Conservation (phyloP, 768 basidiomycete genomes). For the Rhizopogon vinicolor region DNA sequence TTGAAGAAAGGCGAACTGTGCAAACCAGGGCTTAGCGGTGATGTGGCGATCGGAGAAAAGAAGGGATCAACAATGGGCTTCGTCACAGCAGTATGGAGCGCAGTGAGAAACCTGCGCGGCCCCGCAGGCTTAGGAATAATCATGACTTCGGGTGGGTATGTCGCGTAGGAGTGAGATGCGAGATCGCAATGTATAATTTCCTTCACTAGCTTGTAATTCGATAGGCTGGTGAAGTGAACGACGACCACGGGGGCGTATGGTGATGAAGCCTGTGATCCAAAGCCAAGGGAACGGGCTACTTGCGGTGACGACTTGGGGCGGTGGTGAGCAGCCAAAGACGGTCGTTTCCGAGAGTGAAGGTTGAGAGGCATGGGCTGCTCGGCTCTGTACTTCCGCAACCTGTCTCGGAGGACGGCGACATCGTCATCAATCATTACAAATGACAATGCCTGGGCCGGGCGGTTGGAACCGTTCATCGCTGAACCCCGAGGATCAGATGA, state of each 20-base stretch:
- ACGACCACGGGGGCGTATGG: slow-evolving; percentile 39
- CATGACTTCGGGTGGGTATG: slow-evolving; percentile 80
- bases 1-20: slow-evolving; percentile 43
- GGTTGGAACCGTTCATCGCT: slow-evolving; percentile 16
- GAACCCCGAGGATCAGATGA: slow-evolving; percentile 9
- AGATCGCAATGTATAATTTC: slow-evolving; percentile 69
- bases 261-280: slow-evolving; percentile 22
- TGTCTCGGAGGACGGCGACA: slow-evolving; percentile 70
- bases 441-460: slow-evolving; percentile 31
- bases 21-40: slow-evolving; percentile 74
- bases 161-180: slow-evolving; percentile 44
- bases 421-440: slow-evolving; percentile 96
- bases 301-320: slow-evolving; percentile 80
- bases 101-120: slow-evolving; percentile 87
- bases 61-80: slow-evolving; percentile 87
- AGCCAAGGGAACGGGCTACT: slow-evolving; percentile 53
- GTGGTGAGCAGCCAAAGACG: slow-evolving; percentile 62
- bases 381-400: slow-evolving; percentile 62
- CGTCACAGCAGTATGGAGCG: slow-evolving; percentile 84
- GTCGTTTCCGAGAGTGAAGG: slow-evolving; percentile 54
- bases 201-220: slow-evolving; percentile 85
- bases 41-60: slow-evolving; percentile 92
- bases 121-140: slow-evolving; percentile 97
- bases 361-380: slow-evolving; percentile 40
- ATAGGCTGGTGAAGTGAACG: slow-evolving; percentile 87